phyloP scores from a whole-genome alignment of 1,284 basidiomycete species.

The Mycena sp. region DNA sequence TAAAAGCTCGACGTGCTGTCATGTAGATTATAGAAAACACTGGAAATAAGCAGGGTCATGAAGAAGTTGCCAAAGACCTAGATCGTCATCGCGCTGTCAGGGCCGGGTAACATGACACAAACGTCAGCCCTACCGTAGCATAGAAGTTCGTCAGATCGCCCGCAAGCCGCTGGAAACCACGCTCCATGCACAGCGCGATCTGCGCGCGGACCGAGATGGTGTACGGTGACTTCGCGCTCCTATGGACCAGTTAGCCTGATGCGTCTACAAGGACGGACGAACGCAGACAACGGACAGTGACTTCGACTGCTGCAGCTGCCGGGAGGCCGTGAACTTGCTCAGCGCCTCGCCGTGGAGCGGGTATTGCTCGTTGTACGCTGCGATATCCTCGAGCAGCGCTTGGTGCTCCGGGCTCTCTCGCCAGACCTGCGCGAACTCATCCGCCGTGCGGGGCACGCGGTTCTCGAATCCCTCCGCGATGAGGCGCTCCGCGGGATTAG shows the following conservation, averaged over 20 bases:
- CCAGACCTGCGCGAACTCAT: conserved; percentile 60
- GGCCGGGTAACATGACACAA: not conserved
- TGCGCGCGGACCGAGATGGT: conserved; percentile 58
- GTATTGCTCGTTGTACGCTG: conserved; percentile 41
- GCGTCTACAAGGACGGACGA: not conserved
- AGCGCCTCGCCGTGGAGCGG: conserved; percentile 27
- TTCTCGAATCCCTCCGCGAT: conserved; percentile 53
- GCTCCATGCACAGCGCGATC: conserved; percentile 60
- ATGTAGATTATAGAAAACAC: conserved; percentile 58
- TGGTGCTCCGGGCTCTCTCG: conserved; percentile 38
- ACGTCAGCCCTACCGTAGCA: conserved; percentile 10
- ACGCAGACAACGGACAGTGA: conserved; percentile 16
- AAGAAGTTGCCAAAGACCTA: conserved; percentile 34
- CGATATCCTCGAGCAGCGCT: conserved; percentile 47
- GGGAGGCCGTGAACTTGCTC: conserved; percentile 14
- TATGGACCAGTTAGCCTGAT: conserved; percentile 8
- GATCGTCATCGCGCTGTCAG: not conserved
- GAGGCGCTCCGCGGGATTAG: conserved; percentile 65
- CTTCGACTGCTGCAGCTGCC: conserved; percentile 27
- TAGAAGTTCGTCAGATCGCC: conserved; percentile 50
- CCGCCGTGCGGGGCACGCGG: conserved; percentile 61
- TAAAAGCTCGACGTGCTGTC: conserved; percentile 57
- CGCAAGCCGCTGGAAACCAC: conserved; percentile 63
- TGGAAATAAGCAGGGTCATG: conserved; percentile 54
- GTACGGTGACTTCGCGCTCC: conserved; percentile 42